Evolutionary conservation across 1,284 basidiomycete genomes (phyloP), one percentile per base, ranked within the genome.

Genomic region (Heliocybe sulcata): DNA sequence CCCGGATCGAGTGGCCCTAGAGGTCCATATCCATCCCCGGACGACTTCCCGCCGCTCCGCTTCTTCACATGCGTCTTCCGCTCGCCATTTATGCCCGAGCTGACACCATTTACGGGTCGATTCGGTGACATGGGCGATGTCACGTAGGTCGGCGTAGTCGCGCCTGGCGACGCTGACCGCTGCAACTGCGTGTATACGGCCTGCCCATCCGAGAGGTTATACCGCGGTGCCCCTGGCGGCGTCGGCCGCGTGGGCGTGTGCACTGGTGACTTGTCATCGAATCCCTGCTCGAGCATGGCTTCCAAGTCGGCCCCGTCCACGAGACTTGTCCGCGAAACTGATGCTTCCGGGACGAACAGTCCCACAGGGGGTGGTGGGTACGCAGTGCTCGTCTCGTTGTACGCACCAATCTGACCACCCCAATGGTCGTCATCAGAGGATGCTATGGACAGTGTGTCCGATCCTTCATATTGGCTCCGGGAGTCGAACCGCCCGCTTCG

Each of bases 351-450:
- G 8, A 78, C 56, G 29, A 76, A 69, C 2, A 94, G 75, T 1
- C 79, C 88, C n/a, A 83, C 75, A 10, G 94, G 92, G 0, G 94
- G 93, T 3, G 90, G 90, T 29, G 90, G 85, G 63, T 86, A 94
- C 58, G 84, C 77, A 0, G 79, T 62, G 63, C 83, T 82, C 67
- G 91, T 77, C 70, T 97, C 94, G 69, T 95, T 93, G 73, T 97
- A 98, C 26, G 78, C 85, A 11, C 90, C 89, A 56, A 92, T 89
- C 66, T 92, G 89, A 9, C 78, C 70, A 2, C 90, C 93, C 94
- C 94, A 98, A 47, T 90, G 83, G 67, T 99, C 96, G 45, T 96
- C 94, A 51, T 98, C 94, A 4, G 92, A 92, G 8, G 91, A 93
- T 8, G 83, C 74, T 56, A 94, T 72, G 25, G 93, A 95, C 45